Base-by-base conservation (phyloP, 2,329 filamentous ascomycete species). In the Tolypocladium ophioglossoides region DNA sequence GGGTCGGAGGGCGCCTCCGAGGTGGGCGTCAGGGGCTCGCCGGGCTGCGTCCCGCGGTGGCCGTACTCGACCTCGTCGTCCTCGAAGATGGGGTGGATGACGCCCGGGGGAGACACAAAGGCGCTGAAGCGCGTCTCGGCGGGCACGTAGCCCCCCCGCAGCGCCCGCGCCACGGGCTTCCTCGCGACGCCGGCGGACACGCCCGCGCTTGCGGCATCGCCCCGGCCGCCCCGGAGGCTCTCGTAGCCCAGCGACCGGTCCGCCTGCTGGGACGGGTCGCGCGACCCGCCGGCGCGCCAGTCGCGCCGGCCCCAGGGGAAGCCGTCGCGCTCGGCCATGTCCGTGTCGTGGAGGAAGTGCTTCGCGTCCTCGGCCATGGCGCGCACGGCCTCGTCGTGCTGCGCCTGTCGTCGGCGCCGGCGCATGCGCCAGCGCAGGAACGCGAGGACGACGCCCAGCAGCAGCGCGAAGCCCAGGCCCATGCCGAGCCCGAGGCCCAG, bases 401-500 rank as follows among this genome's bases (percentile, higher is more conserved):
- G 76, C 63, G 62, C 68, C 24, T 68, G 71, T 46, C 63, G 59
- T 50, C 62, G 60, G 57, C 63, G 62, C 47, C 62, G 64, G 16
- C 74, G 74, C 54, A 73, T 75, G n/a, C 75, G 74, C 57, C 76
- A 78, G 12, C 78, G 80, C 55, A 77, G 75, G 53, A 79, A 71
- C 54, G 70, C 76, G 22, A 78, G 53, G 11, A 80, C 27, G 2
- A 78, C 58, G 0, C 77, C 68, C 0, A 73, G 67, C 10, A 82
- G 57, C 2, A 82, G 62, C 1, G 79, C 71, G 0, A 78, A 70
- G 1, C 66, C 67, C 3, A 86, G 64, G 1, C 84, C 86, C 1
- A 90, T 68, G 1, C 85, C 86, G 2, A 85, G 69, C 0, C 84
- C 84, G 0, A 89, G 70, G 1, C 84, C 83, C 5, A 85, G 61